Conservation (phyloP, 352 stramenopile genomes). For the Phytophthora sp. region DNA sequence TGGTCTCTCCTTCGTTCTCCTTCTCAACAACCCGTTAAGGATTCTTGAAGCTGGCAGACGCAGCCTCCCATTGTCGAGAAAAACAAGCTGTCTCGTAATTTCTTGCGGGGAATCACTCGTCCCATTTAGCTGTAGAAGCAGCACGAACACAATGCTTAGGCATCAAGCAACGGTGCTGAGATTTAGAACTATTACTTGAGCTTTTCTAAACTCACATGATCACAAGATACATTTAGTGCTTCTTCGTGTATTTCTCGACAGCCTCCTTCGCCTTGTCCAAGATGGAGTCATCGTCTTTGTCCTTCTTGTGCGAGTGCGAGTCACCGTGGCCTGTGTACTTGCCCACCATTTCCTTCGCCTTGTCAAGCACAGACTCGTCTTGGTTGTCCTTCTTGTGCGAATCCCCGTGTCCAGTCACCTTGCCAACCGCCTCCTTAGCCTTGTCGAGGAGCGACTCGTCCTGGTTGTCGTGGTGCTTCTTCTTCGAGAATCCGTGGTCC, state of each 20-base stretch:
- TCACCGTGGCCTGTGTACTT: conserved; percentile 29
- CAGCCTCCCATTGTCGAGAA: too few species aligned
- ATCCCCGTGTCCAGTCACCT: conserved; percentile 4
- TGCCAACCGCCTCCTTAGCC: conserved; percentile 14
- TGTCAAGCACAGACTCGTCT: conserved; percentile 24
- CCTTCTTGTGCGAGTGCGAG: conserved; percentile 15
- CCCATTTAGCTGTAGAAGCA: too few species aligned
- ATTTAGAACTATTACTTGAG: neutral
- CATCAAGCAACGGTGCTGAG: neutral
- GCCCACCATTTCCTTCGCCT: conserved; percentile 27
- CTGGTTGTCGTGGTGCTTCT: conserved; percentile 23
- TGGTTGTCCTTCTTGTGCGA: conserved; percentile 7
- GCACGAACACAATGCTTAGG: too few species aligned
- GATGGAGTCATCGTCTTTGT: conserved; percentile 27
- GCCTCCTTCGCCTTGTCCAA: conserved; percentile 30
- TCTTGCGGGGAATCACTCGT: too few species aligned
- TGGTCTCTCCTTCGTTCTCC: neutral
- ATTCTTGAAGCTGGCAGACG: neutral
- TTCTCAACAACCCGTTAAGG: too few species aligned
- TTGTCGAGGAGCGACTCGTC: conserved; percentile 27
- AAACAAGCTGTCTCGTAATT: too few species aligned
- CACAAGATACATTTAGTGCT: neutral
- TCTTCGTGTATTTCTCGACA: conserved; percentile 21
- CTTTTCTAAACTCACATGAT: neutral
- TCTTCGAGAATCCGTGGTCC: conserved; percentile 25